phyloP scores from a whole-genome alignment of 169 alveolate species.

The Blepharisma undulans region DNA sequence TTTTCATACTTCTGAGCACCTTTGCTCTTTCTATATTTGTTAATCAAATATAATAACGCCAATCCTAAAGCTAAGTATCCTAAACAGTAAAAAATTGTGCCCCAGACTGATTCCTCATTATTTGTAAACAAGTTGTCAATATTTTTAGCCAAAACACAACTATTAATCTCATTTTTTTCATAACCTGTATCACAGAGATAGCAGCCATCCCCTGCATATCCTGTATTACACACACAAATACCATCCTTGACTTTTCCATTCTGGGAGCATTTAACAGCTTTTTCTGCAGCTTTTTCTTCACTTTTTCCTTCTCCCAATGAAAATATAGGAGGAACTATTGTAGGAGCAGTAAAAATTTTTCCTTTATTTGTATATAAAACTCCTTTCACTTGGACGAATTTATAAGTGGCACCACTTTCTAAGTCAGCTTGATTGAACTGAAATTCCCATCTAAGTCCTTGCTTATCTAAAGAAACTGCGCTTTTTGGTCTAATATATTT shows the following conservation, averaged over 20 bases:
- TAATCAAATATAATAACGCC: not conserved
- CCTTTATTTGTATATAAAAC: not conserved
- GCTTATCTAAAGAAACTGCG: not conserved
- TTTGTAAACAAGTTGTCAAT: not conserved
- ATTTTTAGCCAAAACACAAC: not conserved
- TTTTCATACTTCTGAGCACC: not conserved
- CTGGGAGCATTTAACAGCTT: not conserved
- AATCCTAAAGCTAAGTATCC: not conserved
- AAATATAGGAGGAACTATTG: conserved; percentile 19
- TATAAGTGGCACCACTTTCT: not conserved
- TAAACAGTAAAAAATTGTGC: conserved; percentile 11
- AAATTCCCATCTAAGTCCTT: not conserved
- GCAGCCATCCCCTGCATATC: conserved; percentile 32
- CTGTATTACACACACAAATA: conserved; percentile 11
- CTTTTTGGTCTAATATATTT: not conserved
- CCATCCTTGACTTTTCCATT: not conserved
- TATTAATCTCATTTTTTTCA: not conserved
- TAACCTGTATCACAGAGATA: not conserved
- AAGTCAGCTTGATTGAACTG: not conserved
- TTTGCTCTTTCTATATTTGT: not conserved
- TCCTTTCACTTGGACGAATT: not conserved
- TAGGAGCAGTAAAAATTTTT: not conserved
- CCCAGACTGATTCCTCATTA: not conserved
- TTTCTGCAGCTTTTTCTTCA: conserved; percentile 2
- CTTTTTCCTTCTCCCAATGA: not conserved